Percentiles rank a stretch among this genome's conserved stretches.
Conservation (phyloP, 768 basidiomycete genomes). For the Tylopilus plumbeoviolaceoides region DNA sequence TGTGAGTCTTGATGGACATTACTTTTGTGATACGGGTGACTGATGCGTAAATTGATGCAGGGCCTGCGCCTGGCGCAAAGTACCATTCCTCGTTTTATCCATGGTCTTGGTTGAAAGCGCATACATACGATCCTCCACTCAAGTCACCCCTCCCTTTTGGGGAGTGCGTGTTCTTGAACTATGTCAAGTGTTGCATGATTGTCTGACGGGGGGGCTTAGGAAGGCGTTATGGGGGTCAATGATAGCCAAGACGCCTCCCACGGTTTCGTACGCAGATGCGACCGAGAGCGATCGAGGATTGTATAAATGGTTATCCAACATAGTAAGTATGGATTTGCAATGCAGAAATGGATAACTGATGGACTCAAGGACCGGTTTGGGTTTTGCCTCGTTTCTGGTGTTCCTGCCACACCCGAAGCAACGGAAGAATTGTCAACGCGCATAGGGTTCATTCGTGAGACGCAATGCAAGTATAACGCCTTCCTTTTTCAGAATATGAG, state of each 20-base stretch:
- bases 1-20: slow-evolving; percentile 46
- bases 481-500: slow-evolving; percentile 1
- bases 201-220: slow-evolving; percentile 25
- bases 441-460: slow-evolving; percentile 88
- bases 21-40: not conserved
- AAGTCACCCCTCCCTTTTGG: slow-evolving; percentile 12
- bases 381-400: slow-evolving; percentile 81
- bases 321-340: slow-evolving; percentile 46
- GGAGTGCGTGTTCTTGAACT: slow-evolving; percentile 41
- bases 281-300: slow-evolving; percentile 70
- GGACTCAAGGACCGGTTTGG: slow-evolving; percentile 73
- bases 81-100: slow-evolving; percentile 82
- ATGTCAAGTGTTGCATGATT: not conserved
- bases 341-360: not conserved
- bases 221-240: slow-evolving; percentile 80
- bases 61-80: slow-evolving; percentile 31
- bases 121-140: slow-evolving; percentile 76
- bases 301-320: slow-evolving; percentile 74
- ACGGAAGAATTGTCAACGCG: slow-evolving; percentile 75
- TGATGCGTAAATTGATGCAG: slow-evolving; percentile 8
- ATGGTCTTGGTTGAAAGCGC: slow-evolving; percentile 74
- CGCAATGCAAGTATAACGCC: slow-evolving; percentile 46
- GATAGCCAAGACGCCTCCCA: slow-evolving; percentile 72
- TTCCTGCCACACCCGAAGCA: slow-evolving; percentile 75
- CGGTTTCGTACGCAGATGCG: slow-evolving; percentile 64